Percentiles rank a stretch among this genome's conserved stretches.
Evolutionary conservation across 495 filamentous ascomycete genomes (phyloP).

Genomic region (Xylaria venustula): DNA sequence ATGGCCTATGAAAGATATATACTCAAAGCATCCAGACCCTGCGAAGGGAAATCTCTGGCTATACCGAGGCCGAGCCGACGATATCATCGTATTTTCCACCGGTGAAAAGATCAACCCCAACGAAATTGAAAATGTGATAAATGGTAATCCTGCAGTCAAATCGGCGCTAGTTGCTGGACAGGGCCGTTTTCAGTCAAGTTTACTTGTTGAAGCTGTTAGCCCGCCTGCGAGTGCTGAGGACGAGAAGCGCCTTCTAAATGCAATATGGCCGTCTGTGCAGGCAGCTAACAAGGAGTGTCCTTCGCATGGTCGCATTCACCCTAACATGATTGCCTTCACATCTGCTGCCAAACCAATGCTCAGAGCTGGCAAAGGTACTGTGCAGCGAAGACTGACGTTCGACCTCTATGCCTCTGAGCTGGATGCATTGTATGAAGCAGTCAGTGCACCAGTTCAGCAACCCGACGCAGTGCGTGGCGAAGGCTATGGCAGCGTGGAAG

Average conservation of each 20-base stretch:
- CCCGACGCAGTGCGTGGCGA: too few species aligned
- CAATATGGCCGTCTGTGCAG: constrained; percentile 34
- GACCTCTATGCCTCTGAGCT: constrained; percentile 49
- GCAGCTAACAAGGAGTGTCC: constrained; percentile 36
- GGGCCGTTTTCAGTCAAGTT: constrained; percentile 41
- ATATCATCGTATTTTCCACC: constrained; percentile 56
- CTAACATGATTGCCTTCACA: constrained; percentile 31
- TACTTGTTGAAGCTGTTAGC: constrained; percentile 46
- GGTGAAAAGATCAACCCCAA: constrained; percentile 57
- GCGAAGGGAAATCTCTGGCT: constrained; percentile 44
- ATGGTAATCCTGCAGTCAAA: constrained; percentile 35
- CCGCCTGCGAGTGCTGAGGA: constrained; percentile 14
- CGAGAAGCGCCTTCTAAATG: constrained; percentile 16
- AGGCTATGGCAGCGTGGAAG: constrained; percentile 1
- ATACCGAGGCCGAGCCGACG: constrained; percentile 48
- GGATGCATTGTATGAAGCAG: constrained; percentile 36
- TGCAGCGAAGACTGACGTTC: constrained; percentile 41
- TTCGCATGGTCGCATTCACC: constrained; percentile 31
- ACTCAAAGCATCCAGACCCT: constrained; percentile 42
- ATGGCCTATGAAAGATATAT: constrained; percentile 53
- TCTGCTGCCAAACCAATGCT: constrained; percentile 42
- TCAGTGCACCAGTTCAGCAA: neutral
- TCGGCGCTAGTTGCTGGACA: constrained; percentile 45
- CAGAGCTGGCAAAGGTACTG: constrained; percentile 49
- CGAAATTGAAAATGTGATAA: constrained; percentile 42